These are phyloP conservation scores for Blastobotrys ciferrii DNA, from an alignment of 1,139 yeast genomes.

Conservation along the genomic window DNA sequence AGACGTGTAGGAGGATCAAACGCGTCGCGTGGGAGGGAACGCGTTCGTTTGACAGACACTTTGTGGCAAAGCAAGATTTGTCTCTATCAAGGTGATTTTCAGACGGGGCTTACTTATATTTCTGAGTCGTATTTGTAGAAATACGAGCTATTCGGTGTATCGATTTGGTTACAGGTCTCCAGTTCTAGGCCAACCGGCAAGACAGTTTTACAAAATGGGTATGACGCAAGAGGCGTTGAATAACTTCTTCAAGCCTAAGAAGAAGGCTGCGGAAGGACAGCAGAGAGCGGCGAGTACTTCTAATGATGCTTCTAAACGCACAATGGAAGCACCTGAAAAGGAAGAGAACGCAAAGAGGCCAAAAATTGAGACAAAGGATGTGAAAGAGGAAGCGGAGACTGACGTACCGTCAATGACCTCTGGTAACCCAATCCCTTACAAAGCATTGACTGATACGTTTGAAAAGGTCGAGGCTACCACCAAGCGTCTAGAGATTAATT, in stretches of 20 bases:
- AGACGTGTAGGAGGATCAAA: not conserved
- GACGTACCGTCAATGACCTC: slow-evolving; percentile 39
- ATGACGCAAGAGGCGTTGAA: slow-evolving; percentile 11
- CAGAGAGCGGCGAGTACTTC: not conserved
- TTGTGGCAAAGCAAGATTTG: not conserved
- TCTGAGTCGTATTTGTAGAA: not conserved
- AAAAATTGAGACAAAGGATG: not conserved
- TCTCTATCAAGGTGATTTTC: not conserved
- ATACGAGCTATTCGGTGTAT: not conserved
- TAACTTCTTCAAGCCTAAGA: slow-evolving; percentile 10
- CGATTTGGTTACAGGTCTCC: not conserved
- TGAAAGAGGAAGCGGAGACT: not conserved
- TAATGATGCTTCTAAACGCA: slow-evolving; percentile 1
- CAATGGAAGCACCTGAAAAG: slow-evolving; percentile 1
- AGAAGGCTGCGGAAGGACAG: slow-evolving; percentile 6
- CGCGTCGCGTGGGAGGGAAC: not conserved
- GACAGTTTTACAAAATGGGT: slow-evolving; percentile 9
- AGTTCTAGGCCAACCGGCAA: not conserved
- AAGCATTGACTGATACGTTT: slow-evolving; percentile 64
- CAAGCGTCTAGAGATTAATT: slow-evolving; percentile 75
- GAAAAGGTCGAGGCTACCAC: slow-evolving; percentile 75
- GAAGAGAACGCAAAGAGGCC: not conserved
- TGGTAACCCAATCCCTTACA: slow-evolving; percentile 65
- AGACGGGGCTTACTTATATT: not conserved
- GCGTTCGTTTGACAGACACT: not conserved